Evolutionary conservation across 2,329 filamentous ascomycete species (phyloP).

Genomic region (Aspergillus sp.): DNA sequence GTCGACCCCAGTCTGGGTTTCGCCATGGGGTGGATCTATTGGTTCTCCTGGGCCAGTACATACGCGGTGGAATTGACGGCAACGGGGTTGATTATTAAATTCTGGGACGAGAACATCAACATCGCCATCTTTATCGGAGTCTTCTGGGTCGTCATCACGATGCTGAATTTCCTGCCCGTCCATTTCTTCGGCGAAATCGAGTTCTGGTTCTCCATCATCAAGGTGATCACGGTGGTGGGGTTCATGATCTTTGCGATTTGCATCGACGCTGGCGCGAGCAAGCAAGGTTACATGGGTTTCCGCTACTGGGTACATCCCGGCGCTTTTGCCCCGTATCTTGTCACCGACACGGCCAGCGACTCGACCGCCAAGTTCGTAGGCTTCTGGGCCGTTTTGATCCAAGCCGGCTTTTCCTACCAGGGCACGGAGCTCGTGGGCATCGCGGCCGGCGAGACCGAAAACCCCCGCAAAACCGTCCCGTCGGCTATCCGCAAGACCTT

Average conservation of each 20-base stretch:
- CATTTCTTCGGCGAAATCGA: slow-evolving; percentile 68
- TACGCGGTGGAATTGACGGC: slow-evolving; percentile 66
- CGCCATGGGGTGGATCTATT: slow-evolving; percentile 76
- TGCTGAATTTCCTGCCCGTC: slow-evolving; percentile 63
- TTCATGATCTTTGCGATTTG: slow-evolving; percentile 72
- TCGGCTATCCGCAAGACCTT: slow-evolving; percentile 66
- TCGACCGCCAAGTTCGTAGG: slow-evolving; percentile 56
- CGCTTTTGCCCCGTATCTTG: slow-evolving; percentile 56
- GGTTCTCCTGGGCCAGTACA: slow-evolving; percentile 68
- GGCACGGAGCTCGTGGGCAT: slow-evolving; percentile 70
- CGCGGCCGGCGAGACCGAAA: slow-evolving; percentile 66
- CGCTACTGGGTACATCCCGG: slow-evolving; percentile 61
- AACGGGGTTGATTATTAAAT: slow-evolving; percentile 66
- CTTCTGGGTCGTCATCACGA: slow-evolving; percentile 63
- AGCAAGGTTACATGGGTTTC: slow-evolving; percentile 64
- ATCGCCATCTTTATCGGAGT: slow-evolving; percentile 65
- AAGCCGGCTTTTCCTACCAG: slow-evolving; percentile 36
- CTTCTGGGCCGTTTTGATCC: slow-evolving; percentile 46
- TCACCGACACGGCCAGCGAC: slow-evolving; percentile 13
- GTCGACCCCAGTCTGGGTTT: slow-evolving; percentile 66
- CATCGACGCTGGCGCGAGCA: slow-evolving; percentile 62
- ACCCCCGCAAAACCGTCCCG: slow-evolving; percentile 65
- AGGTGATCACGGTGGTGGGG: slow-evolving; percentile 65
- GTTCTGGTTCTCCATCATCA: slow-evolving; percentile 70
- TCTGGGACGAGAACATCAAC: slow-evolving; percentile 56